A percentile compares a stretch with the other conserved stretches of the same genome.
These are phyloP conservation scores for Sordariomycetes sp. DNA, from an alignment of 2,329 filamentous ascomycete genomes.

Conservation along the genomic window DNA sequence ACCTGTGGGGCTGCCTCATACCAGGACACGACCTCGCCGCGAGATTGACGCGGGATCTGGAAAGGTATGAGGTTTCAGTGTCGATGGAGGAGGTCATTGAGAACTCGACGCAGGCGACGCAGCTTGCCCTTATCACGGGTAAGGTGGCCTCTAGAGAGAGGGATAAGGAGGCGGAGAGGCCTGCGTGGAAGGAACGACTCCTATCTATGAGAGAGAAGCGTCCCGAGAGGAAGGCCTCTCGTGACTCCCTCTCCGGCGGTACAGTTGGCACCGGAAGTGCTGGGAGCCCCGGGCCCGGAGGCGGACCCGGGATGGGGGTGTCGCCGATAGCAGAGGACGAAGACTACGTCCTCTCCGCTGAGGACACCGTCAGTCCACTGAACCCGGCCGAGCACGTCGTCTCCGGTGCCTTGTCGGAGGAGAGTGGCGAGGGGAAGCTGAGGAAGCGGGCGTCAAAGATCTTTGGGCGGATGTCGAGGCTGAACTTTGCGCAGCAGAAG, in stretches of 20 bases:
- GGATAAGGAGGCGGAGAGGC: background rate
- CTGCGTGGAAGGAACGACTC: background rate
- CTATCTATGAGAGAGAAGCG: background rate
- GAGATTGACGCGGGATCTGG: constrained; percentile 27
- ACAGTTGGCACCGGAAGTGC: background rate
- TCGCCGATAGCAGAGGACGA: background rate
- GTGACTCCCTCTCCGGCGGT: background rate
- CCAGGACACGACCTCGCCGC: constrained; percentile 31
- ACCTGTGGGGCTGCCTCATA: constrained; percentile 34
- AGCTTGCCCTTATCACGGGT: constrained; percentile 26
- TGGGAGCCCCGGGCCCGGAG: background rate
- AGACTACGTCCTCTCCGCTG: background rate
- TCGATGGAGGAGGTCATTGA: constrained; percentile 34
- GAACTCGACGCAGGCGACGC: constrained; percentile 33
- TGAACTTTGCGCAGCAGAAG: background rate
- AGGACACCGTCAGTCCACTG: background rate
- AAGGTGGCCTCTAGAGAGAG: background rate
- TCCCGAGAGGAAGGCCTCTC: background rate
- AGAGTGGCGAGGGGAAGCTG: background rate
- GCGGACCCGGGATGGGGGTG: background rate
- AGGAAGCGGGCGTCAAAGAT: background rate
- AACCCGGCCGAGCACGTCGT: background rate
- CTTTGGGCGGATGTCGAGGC: background rate
- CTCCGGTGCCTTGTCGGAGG: background rate
- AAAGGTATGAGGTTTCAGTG: constrained; percentile 21